Evolutionary conservation across 192 early-diverging fungal genomes (phyloP).

Genomic region (Umbelopsis sp.): DNA sequence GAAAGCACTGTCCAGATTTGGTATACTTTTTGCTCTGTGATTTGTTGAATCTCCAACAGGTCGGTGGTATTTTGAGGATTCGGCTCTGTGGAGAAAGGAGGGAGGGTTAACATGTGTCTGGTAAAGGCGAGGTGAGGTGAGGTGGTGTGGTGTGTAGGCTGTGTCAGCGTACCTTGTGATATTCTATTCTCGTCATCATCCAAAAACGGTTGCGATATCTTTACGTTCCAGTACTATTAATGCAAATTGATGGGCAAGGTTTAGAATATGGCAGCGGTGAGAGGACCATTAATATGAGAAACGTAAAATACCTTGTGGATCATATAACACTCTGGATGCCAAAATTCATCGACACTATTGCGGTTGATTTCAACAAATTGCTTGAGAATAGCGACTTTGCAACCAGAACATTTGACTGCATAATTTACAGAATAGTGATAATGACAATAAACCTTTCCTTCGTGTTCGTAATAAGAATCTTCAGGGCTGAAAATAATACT

Average conservation of each 20-base stretch:
- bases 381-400: conserved; percentile 91
- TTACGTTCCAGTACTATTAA: conserved; percentile 28
- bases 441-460: conserved; percentile 91
- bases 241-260: background rate
- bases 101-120: conserved; percentile 14
- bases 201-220: conserved; percentile 19
- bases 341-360: conserved; percentile 78
- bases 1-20: conserved; percentile 90
- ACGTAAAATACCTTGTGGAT: conserved; percentile 90
- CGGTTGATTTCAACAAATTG: conserved; percentile 94
- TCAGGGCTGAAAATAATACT: conserved; percentile 90
- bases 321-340: conserved; percentile 99
- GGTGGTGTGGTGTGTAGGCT: background rate
- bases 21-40: conserved; percentile 86
- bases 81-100: conserved; percentile 7
- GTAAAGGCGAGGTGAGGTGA: background rate
- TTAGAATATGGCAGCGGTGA: too few relatives aligned
- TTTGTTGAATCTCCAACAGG: conserved; percentile 55
- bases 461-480: conserved; percentile 96
- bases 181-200: conserved; percentile 16
- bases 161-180: conserved; percentile 19
- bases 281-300: too few relatives aligned
- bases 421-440: conserved; percentile 91
- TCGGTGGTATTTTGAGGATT: conserved; percentile 15
- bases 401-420: conserved; percentile 94